Conservation (phyloP, 2,329 filamentous ascomycete species). For the Colletotrichum gigasporum region DNA sequence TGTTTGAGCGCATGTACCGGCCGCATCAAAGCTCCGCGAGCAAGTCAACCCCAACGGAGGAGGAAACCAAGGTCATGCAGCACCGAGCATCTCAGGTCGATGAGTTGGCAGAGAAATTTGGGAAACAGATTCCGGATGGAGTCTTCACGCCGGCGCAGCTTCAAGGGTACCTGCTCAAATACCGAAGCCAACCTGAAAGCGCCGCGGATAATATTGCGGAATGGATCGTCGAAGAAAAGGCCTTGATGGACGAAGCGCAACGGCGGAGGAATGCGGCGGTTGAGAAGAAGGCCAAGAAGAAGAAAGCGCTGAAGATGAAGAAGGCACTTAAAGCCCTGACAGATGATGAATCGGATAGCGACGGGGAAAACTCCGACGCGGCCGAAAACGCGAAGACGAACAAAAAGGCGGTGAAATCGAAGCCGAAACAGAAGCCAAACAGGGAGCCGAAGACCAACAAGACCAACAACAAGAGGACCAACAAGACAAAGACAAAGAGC, state of each 20-base stretch:
- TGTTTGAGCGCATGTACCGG: conserved; percentile 30
- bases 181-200: background rate
- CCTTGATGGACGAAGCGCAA: conserved; percentile 18
- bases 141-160: conserved; percentile 26
- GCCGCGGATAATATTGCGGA: background rate
- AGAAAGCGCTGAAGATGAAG: conserved; percentile 4
- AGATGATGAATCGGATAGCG: background rate
- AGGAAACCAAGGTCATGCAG: background rate
- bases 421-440: background rate
- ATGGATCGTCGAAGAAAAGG: conserved; percentile 25
- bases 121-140: conserved; percentile 9
- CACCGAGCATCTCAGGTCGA: background rate
- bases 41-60: background rate
- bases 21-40: background rate
- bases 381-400: background rate
- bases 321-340: conserved; percentile 8
- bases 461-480: too few relatives aligned
- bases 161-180: conserved; percentile 21
- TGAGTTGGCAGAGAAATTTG: background rate
- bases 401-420: background rate
- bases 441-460: background rate
- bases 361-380: background rate
- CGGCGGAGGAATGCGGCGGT: background rate
- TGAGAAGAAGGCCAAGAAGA: conserved; percentile 8
- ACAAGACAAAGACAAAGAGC: too few relatives aligned